Base-by-base conservation (phyloP, 2,329 filamentous ascomycete genomes). In the Fusarium torreyae region DNA sequence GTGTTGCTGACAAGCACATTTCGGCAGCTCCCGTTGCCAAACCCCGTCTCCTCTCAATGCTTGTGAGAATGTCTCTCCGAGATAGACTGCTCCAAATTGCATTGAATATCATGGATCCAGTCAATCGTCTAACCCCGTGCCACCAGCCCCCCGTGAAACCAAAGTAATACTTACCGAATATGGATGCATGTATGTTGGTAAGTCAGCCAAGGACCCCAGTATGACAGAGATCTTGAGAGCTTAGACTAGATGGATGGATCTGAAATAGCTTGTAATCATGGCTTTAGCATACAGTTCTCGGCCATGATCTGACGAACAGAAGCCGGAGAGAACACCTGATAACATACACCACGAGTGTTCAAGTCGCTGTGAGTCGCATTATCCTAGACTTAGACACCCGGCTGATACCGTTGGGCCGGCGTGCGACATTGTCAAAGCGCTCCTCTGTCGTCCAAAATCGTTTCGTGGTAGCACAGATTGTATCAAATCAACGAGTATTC, bases 341-440 rank as follows among this genome's bases (percentile, higher is more conserved):
- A 31, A 31, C 45, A 39, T 39, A 62, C 50, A 39, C 43, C 50
- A 34, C 38, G 24, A 50, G 34, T 33, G 45, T 39, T 42, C 28
- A 42, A 45, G 50, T 43, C 28, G 42, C 31, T 8, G 15, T 22
- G 34, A 52, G 43, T 36, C 17, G 34, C 31, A 46, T 61, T 45
- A 63, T 38, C 40, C 42, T 36, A 44, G 26, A 28, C n/a, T 15
- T 39, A 14, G 20, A 51, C 24, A 42, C 42, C 22, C n/a, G 44
- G 33, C 63, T 36, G 49, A 39, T 31, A 45, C 52, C 45, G 24
- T 46, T 14, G 33, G 48, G 31, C 26, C 22, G 48, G 31, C 26
- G 22, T 59, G 65, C 31, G n/a, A 34, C 20, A 36, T 50, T 28
- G 54, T 45, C 61, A 60, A 61, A 61, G 43, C 53, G 49, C 42